Percentiles rank a stretch among this genome's conserved stretches.
phyloP scores from a whole-genome alignment of 306 rosid species.

The Cercis canadensis region DNA sequence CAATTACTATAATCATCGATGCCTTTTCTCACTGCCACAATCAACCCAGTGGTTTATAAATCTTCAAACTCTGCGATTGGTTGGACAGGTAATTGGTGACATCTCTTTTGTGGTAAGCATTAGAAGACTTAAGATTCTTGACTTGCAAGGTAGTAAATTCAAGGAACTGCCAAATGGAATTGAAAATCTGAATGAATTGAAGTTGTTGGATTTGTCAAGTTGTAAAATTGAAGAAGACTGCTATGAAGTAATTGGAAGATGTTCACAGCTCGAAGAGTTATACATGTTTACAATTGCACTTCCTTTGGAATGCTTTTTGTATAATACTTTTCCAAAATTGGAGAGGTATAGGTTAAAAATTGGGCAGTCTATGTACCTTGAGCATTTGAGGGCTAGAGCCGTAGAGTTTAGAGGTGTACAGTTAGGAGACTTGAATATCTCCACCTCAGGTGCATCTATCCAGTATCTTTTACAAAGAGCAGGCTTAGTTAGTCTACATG shows the following conservation, averaged over 20 bases:
- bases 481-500: neutral
- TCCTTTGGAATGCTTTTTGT: too few species aligned
- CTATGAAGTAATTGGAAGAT: neutral
- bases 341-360: neutral
- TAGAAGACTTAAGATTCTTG: neutral
- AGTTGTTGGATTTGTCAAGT: neutral
- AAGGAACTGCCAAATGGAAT: neutral
- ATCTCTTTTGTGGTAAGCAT: neutral
- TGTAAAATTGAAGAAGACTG: neutral
- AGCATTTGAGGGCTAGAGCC: neutral
- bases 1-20: neutral
- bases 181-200: neutral
- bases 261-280: neutral
- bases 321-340: neutral
- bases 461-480: neutral
- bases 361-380: neutral
- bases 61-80: neutral
- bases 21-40: neutral
- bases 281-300: neutral
- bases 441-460: neutral
- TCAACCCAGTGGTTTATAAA: neutral
- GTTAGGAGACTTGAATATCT: neutral
- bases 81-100: accelerated
- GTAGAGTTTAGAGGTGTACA: neutral
- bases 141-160: neutral